Percentiles rank a stretch among this genome's conserved stretches.
Conservation (phyloP, 768 basidiomycete genomes). For the Boletellus emodensis region DNA sequence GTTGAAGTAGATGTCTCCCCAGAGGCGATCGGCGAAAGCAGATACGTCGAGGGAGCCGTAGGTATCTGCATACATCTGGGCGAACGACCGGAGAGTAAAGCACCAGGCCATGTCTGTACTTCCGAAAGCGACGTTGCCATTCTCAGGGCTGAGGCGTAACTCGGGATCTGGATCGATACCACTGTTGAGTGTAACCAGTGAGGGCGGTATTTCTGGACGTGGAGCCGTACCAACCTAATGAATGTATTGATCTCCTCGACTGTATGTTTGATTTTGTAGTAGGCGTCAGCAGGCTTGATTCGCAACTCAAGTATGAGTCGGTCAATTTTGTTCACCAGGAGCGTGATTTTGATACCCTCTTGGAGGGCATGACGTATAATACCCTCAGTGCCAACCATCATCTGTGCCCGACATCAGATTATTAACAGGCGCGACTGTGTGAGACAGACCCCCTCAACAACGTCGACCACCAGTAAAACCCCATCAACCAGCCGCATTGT, state of each 20-base stretch:
- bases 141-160: slow-evolving; percentile 86
- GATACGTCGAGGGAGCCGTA: slow-evolving; percentile 83
- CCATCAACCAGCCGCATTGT: slow-evolving; percentile 87
- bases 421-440: slow-evolving; percentile 1
- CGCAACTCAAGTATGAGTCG: slow-evolving; percentile 94
- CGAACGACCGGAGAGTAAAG: slow-evolving; percentile 91
- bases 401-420: slow-evolving; percentile 39
- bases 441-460: slow-evolving; percentile 87
- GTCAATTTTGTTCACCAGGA: slow-evolving; percentile 98
- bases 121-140: slow-evolving; percentile 95
- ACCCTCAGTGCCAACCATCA: slow-evolving; percentile 91
- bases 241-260: slow-evolving; percentile 98
- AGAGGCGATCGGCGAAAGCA: slow-evolving; percentile 85
- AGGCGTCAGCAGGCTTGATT: slow-evolving; percentile 93
- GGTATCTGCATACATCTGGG: slow-evolving; percentile 93
- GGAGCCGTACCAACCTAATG: slow-evolving; percentile 62
- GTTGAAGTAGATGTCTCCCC: slow-evolving; percentile 98
- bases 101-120: slow-evolving; percentile 98
- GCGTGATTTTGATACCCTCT: slow-evolving; percentile 83
- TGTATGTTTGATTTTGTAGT: slow-evolving; percentile 98
- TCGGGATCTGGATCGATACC: slow-evolving; percentile 86
- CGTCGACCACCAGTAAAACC: slow-evolving; percentile 90
- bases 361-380: slow-evolving; percentile 86
- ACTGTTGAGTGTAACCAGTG: slow-evolving; percentile 32
- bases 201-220: neutral